Base-by-base conservation (phyloP, 1,284 basidiomycete genomes). In the Flammula alnicola region DNA sequence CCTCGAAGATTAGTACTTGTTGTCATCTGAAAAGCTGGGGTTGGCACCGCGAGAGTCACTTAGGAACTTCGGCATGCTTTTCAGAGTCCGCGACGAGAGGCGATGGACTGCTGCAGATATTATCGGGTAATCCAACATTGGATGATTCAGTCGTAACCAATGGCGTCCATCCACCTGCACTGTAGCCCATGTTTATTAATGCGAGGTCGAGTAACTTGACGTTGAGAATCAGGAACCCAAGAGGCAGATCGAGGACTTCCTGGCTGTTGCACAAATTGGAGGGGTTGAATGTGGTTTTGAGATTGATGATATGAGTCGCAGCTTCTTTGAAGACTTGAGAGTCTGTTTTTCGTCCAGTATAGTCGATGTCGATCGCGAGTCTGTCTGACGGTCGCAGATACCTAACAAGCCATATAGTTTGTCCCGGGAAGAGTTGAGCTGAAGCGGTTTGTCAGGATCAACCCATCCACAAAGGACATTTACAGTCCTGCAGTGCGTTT, bases 391-490 rank as follows among this genome's bases (percentile, higher is more conserved):
- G n/a, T 14, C 9, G 22, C 23, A 23, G 17, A 51, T 16, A 12
- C 39, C 44, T 6, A 51, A 17, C 11, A 51, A 12, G 5, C 50
- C 50, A 22, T 47, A 52, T 14, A 52, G 26, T 25, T 44, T 52
- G n/a, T 52, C 45, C 6, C 41, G 45, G 8, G 45, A 20, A 39
- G 25, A 1, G 45, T 44, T 1, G 45, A 43, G 16, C 25, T 38
- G 33, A 36, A 44, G 11, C 20, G 19, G 9, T 29, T 40, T 2
- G 38, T 42, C 10, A 26, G 10, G 3, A 16, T 17, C 11, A 51
- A 7, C 3, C 20, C 2, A 32, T 27, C 33, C 40, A 47, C 9
- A 35, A 23, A 14, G 43, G 14, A 25, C n/a, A 27, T 44, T 10
- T 17, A 5, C 12, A 14, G 12, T 5, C 2, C 19, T 22, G n/a